Evolutionary conservation across 2,329 filamentous ascomycete genomes (phyloP).

Genomic region (Neonectria hederae): DNA sequence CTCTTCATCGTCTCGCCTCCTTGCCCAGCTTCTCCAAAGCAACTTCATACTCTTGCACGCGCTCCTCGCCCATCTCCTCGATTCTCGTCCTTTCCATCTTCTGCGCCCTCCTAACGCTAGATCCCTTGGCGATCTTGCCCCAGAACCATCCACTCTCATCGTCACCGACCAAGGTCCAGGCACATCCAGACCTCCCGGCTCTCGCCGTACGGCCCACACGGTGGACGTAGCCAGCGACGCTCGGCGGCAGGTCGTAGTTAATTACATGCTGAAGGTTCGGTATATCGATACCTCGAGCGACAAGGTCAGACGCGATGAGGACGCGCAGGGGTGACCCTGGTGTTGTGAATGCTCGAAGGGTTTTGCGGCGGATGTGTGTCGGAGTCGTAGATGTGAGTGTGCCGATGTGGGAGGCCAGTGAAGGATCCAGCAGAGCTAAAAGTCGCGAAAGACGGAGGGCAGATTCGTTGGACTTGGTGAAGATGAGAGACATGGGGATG

Average conservation of each 20-base stretch:
- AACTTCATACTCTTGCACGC: slow-evolving; percentile 58
- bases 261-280: slow-evolving; percentile 82
- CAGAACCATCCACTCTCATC: slow-evolving; percentile 92
- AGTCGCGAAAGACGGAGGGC: slow-evolving; percentile 88
- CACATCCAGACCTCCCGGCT: slow-evolving; percentile 77
- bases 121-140: slow-evolving; percentile 76
- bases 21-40: slow-evolving; percentile 71
- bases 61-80: slow-evolving; percentile 58
- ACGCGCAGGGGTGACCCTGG: slow-evolving; percentile 74
- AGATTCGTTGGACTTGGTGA: slow-evolving; percentile 89
- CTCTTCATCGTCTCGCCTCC: slow-evolving; percentile 58
- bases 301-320: slow-evolving; percentile 91
- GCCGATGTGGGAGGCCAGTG: slow-evolving; percentile 65
- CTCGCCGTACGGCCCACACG: slow-evolving; percentile 90
- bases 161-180: slow-evolving; percentile 88
- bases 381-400: slow-evolving; percentile 82
- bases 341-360: slow-evolving; percentile 73
- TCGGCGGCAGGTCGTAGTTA: slow-evolving; percentile 91
- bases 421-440: slow-evolving; percentile 71
- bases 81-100: slow-evolving; percentile 61
- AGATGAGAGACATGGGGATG: slow-evolving; percentile 73
- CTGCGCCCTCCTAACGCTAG: slow-evolving; percentile 55
- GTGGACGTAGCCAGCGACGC: slow-evolving; percentile 86
- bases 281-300: slow-evolving; percentile 89
- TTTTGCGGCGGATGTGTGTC: slow-evolving; percentile 74